phyloP scores from a whole-genome alignment of 805 yeast genomes.

The Lachancea lanzarotensis region DNA sequence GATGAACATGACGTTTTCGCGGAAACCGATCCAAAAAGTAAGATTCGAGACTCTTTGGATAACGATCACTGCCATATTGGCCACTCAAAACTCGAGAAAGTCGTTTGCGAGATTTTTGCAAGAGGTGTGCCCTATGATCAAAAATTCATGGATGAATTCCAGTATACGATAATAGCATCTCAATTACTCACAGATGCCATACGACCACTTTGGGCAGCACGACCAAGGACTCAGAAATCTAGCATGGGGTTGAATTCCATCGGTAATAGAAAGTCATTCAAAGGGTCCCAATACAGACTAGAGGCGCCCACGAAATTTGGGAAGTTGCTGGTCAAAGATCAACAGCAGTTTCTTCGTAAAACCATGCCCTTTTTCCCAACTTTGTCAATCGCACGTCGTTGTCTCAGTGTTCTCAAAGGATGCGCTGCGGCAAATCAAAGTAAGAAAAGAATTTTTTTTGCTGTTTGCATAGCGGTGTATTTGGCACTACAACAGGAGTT shows the following conservation, averaged over 20 bases:
- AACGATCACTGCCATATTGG: not conserved
- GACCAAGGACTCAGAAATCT: conserved; percentile 16
- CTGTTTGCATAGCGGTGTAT: conserved; percentile 14
- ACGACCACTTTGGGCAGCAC: conserved; percentile 20
- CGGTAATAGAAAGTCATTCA: conserved; percentile 12
- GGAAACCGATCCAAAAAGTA: conserved; percentile 1
- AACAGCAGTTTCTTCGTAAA: conserved; percentile 5
- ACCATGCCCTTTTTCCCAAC: conserved; percentile 10
- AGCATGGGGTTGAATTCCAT: conserved; percentile 14
- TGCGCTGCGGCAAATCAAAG: not conserved
- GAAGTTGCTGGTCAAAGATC: conserved; percentile 6
- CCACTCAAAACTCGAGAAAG: not conserved
- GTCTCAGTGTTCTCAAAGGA: not conserved
- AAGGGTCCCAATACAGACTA: not conserved
- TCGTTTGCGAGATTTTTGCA: conserved; percentile 10
- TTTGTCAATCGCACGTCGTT: conserved; percentile 1
- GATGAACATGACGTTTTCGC: not conserved
- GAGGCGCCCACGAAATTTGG: conserved; percentile 22
- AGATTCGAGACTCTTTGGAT: not conserved
- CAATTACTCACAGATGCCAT: conserved; percentile 40
- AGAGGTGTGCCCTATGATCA: conserved; percentile 11
- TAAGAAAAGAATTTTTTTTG: conserved; percentile 4
- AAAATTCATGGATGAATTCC: conserved; percentile 44
- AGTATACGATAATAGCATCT: conserved; percentile 44
- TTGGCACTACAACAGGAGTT: conserved; percentile 22